Evolutionary conservation across 2,329 filamentous ascomycete species (phyloP).

Genomic region (Colletotrichum sp.): DNA sequence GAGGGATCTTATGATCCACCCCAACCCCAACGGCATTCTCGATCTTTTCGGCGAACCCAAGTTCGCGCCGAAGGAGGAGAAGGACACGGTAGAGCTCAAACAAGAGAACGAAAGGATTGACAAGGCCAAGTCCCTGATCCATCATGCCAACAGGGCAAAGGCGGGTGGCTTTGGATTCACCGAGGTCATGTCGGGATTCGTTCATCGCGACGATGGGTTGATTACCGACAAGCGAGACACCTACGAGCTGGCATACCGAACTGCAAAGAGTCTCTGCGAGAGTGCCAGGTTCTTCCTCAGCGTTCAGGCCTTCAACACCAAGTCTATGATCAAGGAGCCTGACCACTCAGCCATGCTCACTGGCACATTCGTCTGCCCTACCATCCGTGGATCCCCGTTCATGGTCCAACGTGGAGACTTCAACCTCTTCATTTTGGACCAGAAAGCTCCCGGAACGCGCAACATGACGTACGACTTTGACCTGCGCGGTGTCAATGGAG

Average conservation of each 20-base stretch:
- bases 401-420: slow-evolving; percentile 65
- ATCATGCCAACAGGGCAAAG: slow-evolving; percentile 45
- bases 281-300: slow-evolving; percentile 64
- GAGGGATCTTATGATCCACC: slow-evolving; percentile 47
- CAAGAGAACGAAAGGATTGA: slow-evolving; percentile 40
- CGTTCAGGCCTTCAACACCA: slow-evolving; percentile 59
- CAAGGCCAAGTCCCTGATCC: slow-evolving; percentile 42
- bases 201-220: slow-evolving; percentile 51
- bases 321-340: slow-evolving; percentile 48
- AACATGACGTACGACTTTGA: slow-evolving; percentile 68
- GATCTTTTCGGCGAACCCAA: slow-evolving; percentile 61
- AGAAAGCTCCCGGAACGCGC: slow-evolving; percentile 58
- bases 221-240: slow-evolving; percentile 52
- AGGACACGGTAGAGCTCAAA: slow-evolving; percentile 28
- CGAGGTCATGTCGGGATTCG: slow-evolving; percentile 68
- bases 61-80: slow-evolving; percentile 7
- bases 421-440: slow-evolving; percentile 59
- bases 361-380: slow-evolving; percentile 63
- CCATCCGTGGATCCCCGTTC: slow-evolving; percentile 62
- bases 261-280: slow-evolving; percentile 58
- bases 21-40: slow-evolving; percentile 50
- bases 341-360: slow-evolving; percentile 60
- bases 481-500: slow-evolving; percentile 59
- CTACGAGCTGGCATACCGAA: slow-evolving; percentile 57
- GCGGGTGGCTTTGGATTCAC: slow-evolving; percentile 63